phyloP scores from a whole-genome alignment of 495 filamentous ascomycete genomes.

The Beverwykella pulmonaria region DNA sequence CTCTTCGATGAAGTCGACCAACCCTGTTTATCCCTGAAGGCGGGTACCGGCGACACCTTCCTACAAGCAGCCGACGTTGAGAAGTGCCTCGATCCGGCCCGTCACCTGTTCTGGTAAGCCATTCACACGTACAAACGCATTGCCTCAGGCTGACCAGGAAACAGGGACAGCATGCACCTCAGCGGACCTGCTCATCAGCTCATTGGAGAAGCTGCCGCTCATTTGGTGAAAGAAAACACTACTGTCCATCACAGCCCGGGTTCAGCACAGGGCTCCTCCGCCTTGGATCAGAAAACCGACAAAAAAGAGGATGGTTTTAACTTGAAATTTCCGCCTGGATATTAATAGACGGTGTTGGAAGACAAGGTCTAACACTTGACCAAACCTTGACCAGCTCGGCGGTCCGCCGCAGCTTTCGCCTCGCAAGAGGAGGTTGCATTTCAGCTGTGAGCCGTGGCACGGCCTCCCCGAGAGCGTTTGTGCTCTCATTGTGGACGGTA shows the following conservation, averaged over 20 bases:
- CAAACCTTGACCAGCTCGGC: not conserved
- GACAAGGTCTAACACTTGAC: slow-evolving; percentile 17
- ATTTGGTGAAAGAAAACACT: slow-evolving; percentile 21
- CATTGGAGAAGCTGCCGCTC: slow-evolving; percentile 31
- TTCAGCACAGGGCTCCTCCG: not conserved
- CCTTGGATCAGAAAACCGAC: slow-evolving; percentile 2
- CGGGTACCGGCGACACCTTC: not conserved
- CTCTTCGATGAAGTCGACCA: slow-evolving; percentile 36
- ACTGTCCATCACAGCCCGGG: slow-evolving; percentile 18
- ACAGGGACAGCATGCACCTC: slow-evolving; percentile 34
- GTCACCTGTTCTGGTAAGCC: slow-evolving; percentile 36
- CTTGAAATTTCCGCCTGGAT: slow-evolving; percentile 32
- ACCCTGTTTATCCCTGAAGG: slow-evolving; percentile 23
- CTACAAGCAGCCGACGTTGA: slow-evolving; percentile 16
- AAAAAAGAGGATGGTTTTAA: slow-evolving; percentile 10
- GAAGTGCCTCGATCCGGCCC: slow-evolving; percentile 27
- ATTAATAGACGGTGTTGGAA: slow-evolving; percentile 21
- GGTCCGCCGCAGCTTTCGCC: not conserved
- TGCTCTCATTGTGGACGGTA: slow-evolving; percentile 18
- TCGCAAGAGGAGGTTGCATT: slow-evolving; percentile 19
- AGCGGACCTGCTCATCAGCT: slow-evolving; percentile 29
- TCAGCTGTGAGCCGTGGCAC: slow-evolving; percentile 1
- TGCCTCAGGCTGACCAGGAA: slow-evolving; percentile 31
- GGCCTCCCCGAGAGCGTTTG: slow-evolving; percentile 17
- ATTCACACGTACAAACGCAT: slow-evolving; percentile 17